phyloP scores from a whole-genome alignment of 495 filamentous ascomycete genomes.

The Neurospora cerealis region DNA sequence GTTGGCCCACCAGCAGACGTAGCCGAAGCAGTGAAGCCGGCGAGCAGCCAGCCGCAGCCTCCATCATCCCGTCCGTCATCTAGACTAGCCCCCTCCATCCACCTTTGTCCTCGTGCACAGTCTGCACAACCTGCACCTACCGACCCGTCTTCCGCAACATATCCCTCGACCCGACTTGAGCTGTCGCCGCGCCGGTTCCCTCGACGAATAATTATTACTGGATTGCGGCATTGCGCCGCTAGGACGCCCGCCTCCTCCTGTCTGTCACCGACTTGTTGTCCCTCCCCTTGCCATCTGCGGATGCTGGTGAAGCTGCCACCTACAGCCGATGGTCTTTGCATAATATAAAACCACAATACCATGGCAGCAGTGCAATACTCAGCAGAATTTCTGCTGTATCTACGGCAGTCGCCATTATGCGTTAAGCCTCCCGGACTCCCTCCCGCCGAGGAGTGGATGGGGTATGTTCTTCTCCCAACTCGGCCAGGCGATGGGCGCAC shows the following conservation, averaged over 20 bases:
- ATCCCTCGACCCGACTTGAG: neutral
- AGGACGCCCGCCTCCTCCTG: neutral
- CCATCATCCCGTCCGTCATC: neutral
- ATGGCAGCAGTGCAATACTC: constrained; percentile 56
- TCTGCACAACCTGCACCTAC: neutral
- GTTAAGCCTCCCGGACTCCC: constrained; percentile 72
- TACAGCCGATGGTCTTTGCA: constrained; percentile 15
- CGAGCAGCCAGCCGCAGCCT: neutral
- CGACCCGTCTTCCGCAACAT: neutral
- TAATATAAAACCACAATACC: constrained; percentile 12
- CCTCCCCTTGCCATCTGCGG: neutral
- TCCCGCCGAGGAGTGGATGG: constrained; percentile 96
- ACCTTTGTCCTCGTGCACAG: neutral
- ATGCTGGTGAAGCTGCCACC: neutral
- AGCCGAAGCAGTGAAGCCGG: neutral
- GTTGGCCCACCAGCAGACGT: neutral
- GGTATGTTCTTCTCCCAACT: constrained; percentile 45
- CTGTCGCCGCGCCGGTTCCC: neutral
- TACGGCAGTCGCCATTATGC: constrained; percentile 78
- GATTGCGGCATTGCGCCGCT: neutral
- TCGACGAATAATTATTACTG: neutral
- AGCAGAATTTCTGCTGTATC: constrained; percentile 62
- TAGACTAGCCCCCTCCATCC: neutral
- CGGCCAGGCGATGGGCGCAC: neutral
- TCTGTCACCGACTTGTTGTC: neutral